Percentiles rank a stretch among this genome's conserved stretches.
These are phyloP conservation scores for Chlorella sp. DNA, from an alignment of 139 green algal genomes.

Conservation along the genomic window DNA sequence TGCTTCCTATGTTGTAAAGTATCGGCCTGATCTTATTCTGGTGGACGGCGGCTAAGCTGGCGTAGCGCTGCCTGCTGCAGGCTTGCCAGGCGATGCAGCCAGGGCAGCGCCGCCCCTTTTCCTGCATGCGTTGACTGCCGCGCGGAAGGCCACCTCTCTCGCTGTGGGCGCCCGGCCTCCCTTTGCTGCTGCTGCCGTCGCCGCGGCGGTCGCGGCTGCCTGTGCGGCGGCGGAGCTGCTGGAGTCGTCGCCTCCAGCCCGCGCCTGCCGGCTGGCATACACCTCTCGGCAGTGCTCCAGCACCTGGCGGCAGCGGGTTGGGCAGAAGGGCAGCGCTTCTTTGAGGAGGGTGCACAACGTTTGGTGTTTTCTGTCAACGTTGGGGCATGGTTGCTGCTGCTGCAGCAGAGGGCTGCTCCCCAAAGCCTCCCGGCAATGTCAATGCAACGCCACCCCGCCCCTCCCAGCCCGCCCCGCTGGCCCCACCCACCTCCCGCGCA, in stretches of 20 bases:
- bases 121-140: conserved; percentile 28
- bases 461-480: no score
- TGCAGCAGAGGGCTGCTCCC: no score
- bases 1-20: no score
- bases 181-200: background rate
- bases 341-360: no score
- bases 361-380: no score
- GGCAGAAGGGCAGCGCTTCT: no score
- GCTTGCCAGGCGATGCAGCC: background rate
- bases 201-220: background rate
- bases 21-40: no score
- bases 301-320: conserved; percentile 5
- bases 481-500: conserved; percentile 44
- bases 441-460: no score
- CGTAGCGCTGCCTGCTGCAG: background rate
- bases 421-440: no score
- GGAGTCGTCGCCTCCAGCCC: background rate
- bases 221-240: background rate
- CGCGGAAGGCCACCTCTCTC: conserved; percentile 22
- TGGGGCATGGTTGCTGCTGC: no score
- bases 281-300: conserved; percentile 60
- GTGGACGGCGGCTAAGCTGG: no score
- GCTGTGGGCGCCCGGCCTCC: conserved; percentile 1
- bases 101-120: conserved; percentile 13
- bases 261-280: conserved; percentile 38